These are phyloP conservation scores for Penicillium egyptiacum DNA, from an alignment of 495 filamentous ascomycete species.

Conservation along the genomic window DNA sequence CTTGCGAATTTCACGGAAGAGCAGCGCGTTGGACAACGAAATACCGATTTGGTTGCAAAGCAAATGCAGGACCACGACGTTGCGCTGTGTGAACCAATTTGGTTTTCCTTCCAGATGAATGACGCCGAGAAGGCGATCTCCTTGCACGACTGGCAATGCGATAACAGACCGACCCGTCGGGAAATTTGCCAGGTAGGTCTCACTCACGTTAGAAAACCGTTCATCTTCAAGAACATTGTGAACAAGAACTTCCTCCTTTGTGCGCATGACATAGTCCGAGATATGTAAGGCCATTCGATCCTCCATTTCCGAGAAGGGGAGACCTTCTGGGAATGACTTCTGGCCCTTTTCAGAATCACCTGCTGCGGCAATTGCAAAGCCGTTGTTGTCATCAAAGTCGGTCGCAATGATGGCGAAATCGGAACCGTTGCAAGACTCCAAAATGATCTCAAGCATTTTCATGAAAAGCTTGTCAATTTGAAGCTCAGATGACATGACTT, in stretches of 20 bases:
- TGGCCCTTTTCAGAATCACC: conserved; percentile 66
- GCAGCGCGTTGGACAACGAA: conserved; percentile 80
- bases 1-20: conserved; percentile 78
- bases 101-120: conserved; percentile 84
- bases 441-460: conserved; percentile 88
- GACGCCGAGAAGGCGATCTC: conserved; percentile 72
- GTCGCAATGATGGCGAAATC: conserved; percentile 77
- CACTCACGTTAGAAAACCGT: conserved; percentile 77
- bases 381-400: conserved; percentile 62
- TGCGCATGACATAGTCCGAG: conserved; percentile 77
- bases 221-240: conserved; percentile 83
- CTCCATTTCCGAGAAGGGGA: conserved; percentile 62
- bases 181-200: conserved; percentile 66
- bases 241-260: conserved; percentile 79
- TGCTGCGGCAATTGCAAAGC: conserved; percentile 76
- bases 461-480: conserved; percentile 79
- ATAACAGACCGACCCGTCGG: conserved; percentile 76
- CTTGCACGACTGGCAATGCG: conserved; percentile 81
- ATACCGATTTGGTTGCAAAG: conserved; percentile 89
- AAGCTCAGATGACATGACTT: conserved; percentile 86
- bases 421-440: conserved; percentile 81
- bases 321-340: conserved; percentile 55
- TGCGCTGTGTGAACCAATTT: conserved; percentile 84
- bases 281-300: conserved; percentile 75
- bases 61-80: conserved; percentile 79